Conservation (phyloP, 306 rosid species). For the Luffa acutangula region DNA sequence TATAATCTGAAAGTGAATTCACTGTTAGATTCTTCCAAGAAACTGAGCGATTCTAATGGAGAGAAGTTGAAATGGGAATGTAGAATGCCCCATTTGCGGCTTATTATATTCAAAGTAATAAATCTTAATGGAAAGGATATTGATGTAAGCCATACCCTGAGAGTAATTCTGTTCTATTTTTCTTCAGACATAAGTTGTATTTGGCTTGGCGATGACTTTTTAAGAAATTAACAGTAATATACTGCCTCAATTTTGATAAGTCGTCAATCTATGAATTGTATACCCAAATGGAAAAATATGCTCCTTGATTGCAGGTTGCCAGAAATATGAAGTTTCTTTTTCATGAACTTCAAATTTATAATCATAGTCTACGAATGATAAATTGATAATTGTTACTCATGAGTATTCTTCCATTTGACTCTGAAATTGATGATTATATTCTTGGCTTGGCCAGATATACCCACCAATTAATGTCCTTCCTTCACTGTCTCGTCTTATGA, state of each 20-base stretch:
- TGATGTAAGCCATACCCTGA: not conserved
- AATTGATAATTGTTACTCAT: slow-evolving; percentile 1
- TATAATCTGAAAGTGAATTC: not conserved
- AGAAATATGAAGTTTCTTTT: not conserved
- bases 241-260: not conserved
- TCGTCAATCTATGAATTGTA: not conserved
- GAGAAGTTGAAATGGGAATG: not conserved
- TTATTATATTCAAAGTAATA: not conserved
- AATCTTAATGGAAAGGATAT: not conserved
- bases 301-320: not conserved
- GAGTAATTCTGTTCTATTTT: not conserved
- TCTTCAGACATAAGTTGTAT: not conserved
- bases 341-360: not conserved
- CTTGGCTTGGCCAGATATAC: slow-evolving; percentile 54
- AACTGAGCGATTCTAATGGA: not conserved
- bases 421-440: slow-evolving; percentile 21
- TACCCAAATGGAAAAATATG: not conserved
- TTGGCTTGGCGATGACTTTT: not conserved
- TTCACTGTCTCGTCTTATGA: slow-evolving; percentile 95
- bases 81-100: not conserved
- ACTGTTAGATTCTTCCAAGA: not conserved
- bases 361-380: slow-evolving; percentile 3
- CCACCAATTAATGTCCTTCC: slow-evolving; percentile 99
- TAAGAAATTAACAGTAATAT: not conserved
- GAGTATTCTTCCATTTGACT: slow-evolving; percentile 11